Evolutionary conservation across 768 basidiomycete species (phyloP).

Genomic region (Suillus hirtellus): DNA sequence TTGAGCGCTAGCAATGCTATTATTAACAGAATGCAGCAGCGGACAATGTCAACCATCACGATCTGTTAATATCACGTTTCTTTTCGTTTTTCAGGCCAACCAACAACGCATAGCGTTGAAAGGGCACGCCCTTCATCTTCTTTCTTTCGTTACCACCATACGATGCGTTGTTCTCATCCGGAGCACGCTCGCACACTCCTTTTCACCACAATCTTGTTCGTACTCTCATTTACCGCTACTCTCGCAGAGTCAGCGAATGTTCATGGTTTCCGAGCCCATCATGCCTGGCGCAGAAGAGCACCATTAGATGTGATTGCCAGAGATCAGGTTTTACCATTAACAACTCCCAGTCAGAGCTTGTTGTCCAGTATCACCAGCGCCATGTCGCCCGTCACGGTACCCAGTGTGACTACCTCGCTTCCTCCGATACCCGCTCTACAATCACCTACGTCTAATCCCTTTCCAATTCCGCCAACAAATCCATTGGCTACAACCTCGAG

Average conservation of each 20-base stretch:
- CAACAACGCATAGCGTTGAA: background rate
- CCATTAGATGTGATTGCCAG: background rate
- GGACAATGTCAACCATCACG: background rate
- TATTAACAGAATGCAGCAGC: background rate
- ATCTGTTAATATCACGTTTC: background rate
- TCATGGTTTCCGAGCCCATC: slow-evolving; percentile 6
- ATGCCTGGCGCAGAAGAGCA: slow-evolving; percentile 13
- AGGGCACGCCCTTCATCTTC: background rate
- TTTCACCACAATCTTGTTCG: slow-evolving; percentile 15
- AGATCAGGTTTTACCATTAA: background rate
- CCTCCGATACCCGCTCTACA: background rate
- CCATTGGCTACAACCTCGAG: background rate
- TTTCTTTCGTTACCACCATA: background rate
- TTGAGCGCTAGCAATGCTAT: background rate
- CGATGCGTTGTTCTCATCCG: slow-evolving; percentile 4
- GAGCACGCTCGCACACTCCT: slow-evolving; percentile 13
- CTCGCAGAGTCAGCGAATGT: background rate
- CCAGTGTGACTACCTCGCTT: background rate
- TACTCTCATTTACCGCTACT: slow-evolving; percentile 11
- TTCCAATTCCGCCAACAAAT: background rate
- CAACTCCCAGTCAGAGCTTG: background rate
- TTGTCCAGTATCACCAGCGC: background rate
- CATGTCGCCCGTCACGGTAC: background rate
- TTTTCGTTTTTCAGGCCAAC: slow-evolving; percentile 1
- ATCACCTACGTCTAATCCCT: background rate